phyloP scores from a whole-genome alignment of 2,329 filamentous ascomycete species.

The Talaromyces funiculosus region DNA sequence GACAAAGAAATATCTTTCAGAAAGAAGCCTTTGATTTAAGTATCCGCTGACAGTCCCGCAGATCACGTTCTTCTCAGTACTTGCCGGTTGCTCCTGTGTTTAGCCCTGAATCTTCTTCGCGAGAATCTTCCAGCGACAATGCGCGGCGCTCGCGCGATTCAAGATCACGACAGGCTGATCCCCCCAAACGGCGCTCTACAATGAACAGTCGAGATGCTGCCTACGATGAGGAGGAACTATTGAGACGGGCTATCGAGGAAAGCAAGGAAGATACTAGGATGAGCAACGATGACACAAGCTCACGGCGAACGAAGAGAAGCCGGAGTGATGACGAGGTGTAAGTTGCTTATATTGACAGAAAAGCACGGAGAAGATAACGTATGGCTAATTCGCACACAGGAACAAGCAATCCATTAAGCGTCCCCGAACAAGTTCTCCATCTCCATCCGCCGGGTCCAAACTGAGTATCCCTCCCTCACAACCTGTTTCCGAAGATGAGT shows the following conservation, averaged over 20 bases:
- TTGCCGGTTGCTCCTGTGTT: slow-evolving; percentile 52
- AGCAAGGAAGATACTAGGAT: slow-evolving; percentile 74
- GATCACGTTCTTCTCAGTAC: slow-evolving; percentile 59
- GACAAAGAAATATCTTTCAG: not conserved
- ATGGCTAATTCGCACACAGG: slow-evolving; percentile 41
- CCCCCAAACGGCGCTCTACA: slow-evolving; percentile 81
- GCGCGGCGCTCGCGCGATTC: slow-evolving; percentile 36
- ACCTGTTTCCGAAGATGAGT: slow-evolving; percentile 62
- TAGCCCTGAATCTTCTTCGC: slow-evolving; percentile 39
- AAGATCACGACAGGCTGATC: slow-evolving; percentile 47
- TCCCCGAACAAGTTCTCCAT: slow-evolving; percentile 74
- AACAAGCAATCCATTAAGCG: slow-evolving; percentile 69
- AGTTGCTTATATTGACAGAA: slow-evolving; percentile 36
- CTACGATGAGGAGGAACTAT: slow-evolving; percentile 88
- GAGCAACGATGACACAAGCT: slow-evolving; percentile 46
- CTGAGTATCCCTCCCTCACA: slow-evolving; percentile 42
- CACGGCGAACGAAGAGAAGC: slow-evolving; percentile 69
- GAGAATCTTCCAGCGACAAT: slow-evolving; percentile 38
- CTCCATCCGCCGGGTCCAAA: slow-evolving; percentile 54
- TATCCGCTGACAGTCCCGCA: slow-evolving; percentile 34
- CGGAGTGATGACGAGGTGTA: slow-evolving; percentile 94
- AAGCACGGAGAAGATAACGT: not conserved
- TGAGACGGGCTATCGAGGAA: slow-evolving; percentile 86
- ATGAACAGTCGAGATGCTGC: slow-evolving; percentile 96
- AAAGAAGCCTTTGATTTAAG: not conserved